Percentiles rank a stretch among this genome's conserved stretches.
Evolutionary conservation across 2,329 filamentous ascomycete species (phyloP).

Genomic region (Fusarium piperis): DNA sequence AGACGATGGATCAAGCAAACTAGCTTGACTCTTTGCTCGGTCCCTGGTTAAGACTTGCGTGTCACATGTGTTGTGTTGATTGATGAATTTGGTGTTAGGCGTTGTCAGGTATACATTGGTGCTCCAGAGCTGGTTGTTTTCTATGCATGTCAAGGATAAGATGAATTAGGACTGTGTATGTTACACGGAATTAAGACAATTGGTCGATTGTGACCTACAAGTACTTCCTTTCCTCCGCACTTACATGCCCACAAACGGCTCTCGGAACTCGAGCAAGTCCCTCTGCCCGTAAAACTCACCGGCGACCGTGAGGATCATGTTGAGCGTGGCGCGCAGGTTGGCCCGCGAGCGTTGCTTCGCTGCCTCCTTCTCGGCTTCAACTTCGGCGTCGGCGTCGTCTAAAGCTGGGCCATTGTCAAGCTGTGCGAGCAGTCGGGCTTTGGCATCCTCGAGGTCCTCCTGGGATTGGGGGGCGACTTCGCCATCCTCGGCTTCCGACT

Average conservation of each 20-base stretch:
- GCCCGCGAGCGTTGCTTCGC: conserved; percentile 50
- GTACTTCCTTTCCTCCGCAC: conserved; percentile 6
- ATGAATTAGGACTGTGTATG: conserved; percentile 22
- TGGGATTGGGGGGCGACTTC: conserved; percentile 41
- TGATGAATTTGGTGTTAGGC: conserved; percentile 32
- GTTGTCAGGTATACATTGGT: conserved; percentile 31
- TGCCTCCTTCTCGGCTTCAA: conserved; percentile 34
- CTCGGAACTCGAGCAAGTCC: conserved; percentile 81
- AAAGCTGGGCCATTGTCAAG: conserved; percentile 46
- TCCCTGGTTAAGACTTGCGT: conserved; percentile 12
- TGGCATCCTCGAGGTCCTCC: conserved; percentile 59
- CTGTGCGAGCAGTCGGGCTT: conserved; percentile 57
- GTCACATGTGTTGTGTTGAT: conserved; percentile 17
- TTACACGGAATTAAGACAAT: conserved; percentile 18
- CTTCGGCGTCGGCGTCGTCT: conserved; percentile 39
- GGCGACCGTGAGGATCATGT: conserved; percentile 90
- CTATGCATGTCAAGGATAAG: conserved; percentile 6
- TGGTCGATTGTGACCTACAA: conserved; percentile 20
- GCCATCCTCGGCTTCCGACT: conserved; percentile 51
- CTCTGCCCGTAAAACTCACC: conserved; percentile 91
- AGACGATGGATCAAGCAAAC: conserved; percentile 52
- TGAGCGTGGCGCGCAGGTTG: conserved; percentile 77
- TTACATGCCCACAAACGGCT: conserved; percentile 64
- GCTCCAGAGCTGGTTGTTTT: conserved; percentile 35
- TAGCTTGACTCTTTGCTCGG: background rate